Conservation (phyloP, 768 basidiomycete species). For the Tulasnella sp. region DNA sequence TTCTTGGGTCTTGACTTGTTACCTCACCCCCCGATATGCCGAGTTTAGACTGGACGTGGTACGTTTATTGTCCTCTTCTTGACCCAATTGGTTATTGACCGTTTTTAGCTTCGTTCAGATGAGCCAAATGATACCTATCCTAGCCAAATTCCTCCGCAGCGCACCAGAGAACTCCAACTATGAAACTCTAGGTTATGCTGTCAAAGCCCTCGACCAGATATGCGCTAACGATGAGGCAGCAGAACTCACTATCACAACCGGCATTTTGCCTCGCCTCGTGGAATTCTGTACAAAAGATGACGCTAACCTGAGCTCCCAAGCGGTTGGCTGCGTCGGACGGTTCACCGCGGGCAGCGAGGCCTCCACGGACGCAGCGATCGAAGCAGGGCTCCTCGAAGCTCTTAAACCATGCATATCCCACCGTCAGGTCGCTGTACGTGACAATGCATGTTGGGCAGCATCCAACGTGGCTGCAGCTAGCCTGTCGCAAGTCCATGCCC, state of each 20-base stretch:
- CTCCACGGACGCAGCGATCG: not conserved
- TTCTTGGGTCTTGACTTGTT: too few species aligned
- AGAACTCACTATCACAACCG: not conserved
- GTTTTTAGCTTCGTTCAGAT: not conserved
- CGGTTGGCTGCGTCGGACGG: not conserved
- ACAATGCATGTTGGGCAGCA: not conserved
- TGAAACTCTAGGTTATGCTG: not conserved
- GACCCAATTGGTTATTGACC: too few species aligned
- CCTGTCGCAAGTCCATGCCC: not conserved
- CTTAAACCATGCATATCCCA: not conserved
- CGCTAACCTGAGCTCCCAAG: not conserved
- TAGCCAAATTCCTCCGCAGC: not conserved
- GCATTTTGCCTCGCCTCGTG: not conserved
- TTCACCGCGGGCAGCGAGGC: not conserved
- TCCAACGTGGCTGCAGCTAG: not conserved
- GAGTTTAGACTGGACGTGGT: too few species aligned
- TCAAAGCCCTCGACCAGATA: not conserved
- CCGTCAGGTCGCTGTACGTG: not conserved
- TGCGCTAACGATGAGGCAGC: not conserved
- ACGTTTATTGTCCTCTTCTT: too few species aligned
- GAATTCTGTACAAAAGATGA: not conserved
- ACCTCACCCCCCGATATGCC: too few species aligned
- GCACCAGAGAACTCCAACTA: not conserved
- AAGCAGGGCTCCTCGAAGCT: not conserved
- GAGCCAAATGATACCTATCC: not conserved